A percentile compares a stretch with the other conserved stretches of the same genome.
Evolutionary conservation across 1,284 basidiomycete species (phyloP).

Genomic region (Golubevia sp.): DNA sequence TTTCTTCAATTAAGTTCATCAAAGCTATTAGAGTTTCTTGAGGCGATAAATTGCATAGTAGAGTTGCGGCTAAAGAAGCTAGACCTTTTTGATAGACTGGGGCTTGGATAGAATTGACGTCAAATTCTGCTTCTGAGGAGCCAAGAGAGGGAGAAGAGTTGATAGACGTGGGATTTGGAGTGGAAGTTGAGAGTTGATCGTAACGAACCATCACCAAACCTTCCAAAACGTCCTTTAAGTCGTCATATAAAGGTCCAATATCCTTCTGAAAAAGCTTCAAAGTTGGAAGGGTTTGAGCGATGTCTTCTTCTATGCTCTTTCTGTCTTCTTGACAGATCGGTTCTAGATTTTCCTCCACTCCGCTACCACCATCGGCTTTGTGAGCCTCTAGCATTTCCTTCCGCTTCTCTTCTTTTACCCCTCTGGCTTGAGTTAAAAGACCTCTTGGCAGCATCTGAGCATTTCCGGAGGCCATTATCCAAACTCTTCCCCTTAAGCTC

Average conservation of each 20-base stretch:
- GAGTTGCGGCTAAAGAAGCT: conserved; percentile 34
- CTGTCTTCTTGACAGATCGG: conserved; percentile 4
- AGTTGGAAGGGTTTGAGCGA: conserved; percentile 36
- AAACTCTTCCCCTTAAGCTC: conserved; percentile 41
- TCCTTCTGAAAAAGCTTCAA: conserved; percentile 43
- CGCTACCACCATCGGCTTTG: conserved; percentile 1
- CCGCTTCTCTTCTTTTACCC: conserved; percentile 12
- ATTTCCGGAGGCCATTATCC: conserved; percentile 52
- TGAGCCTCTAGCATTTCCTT: conserved; percentile 16
- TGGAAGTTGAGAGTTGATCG: not conserved
- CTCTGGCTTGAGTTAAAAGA: conserved; percentile 17
- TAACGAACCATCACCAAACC: conserved; percentile 41
- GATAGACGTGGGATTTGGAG: too few relatives aligned
- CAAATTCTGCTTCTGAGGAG: not conserved
- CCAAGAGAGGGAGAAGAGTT: not conserved
- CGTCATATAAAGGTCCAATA: conserved; percentile 35
- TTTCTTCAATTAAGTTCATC: conserved; percentile 40
- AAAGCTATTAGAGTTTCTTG: conserved; percentile 42
- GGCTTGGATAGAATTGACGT: not conserved
- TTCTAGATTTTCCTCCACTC: too few relatives aligned
- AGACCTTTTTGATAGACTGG: conserved; percentile 37
- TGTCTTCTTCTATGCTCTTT: conserved; percentile 34
- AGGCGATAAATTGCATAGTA: conserved; percentile 48
- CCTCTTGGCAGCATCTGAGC: conserved; percentile 49
- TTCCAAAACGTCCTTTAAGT: conserved; percentile 31